Conservation (phyloP, 23 red algal genomes). For the Gracilaria domingensis region DNA sequence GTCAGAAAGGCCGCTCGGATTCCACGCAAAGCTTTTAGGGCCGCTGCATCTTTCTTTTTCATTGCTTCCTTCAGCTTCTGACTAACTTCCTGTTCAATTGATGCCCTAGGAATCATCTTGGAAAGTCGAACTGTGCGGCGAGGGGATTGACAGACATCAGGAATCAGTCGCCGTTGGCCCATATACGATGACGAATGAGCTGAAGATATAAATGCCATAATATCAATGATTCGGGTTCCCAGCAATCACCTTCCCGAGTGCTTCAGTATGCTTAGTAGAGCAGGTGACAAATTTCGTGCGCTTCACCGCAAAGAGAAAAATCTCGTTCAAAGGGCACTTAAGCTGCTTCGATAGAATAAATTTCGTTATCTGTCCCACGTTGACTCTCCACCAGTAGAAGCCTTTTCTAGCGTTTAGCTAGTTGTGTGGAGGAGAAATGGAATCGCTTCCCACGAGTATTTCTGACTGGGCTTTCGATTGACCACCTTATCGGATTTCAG, state of each 20-base stretch:
- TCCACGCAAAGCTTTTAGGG: conserved; percentile 57
- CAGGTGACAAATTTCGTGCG: too few relatives aligned
- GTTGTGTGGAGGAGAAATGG: too few relatives aligned
- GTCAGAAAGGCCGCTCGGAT: conserved; percentile 86
- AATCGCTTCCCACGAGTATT: too few relatives aligned
- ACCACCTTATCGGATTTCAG: too few relatives aligned
- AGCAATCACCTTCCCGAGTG: neutral
- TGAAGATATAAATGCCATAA: conserved; percentile 22
- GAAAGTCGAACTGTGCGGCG: neutral
- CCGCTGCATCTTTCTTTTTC: conserved; percentile 65
- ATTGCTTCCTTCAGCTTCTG: conserved; percentile 75
- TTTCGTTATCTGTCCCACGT: too few relatives aligned
- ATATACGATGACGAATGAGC: neutral
- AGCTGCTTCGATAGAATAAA: too few relatives aligned
- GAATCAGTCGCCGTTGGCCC: neutral
- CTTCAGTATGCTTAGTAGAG: neutral
- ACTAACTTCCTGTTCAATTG: conserved; percentile 58
- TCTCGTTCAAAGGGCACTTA: too few relatives aligned
- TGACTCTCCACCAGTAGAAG: too few relatives aligned
- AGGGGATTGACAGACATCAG: neutral
- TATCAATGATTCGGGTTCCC: neutral
- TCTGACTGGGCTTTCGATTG: too few relatives aligned
- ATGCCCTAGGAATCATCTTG: conserved; percentile 1
- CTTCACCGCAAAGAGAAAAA: too few relatives aligned
- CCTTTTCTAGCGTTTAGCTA: too few relatives aligned